These are phyloP conservation scores for Petunia hybrid DNA, from an alignment of 305 asterid genomes.

Conservation along the genomic window DNA sequence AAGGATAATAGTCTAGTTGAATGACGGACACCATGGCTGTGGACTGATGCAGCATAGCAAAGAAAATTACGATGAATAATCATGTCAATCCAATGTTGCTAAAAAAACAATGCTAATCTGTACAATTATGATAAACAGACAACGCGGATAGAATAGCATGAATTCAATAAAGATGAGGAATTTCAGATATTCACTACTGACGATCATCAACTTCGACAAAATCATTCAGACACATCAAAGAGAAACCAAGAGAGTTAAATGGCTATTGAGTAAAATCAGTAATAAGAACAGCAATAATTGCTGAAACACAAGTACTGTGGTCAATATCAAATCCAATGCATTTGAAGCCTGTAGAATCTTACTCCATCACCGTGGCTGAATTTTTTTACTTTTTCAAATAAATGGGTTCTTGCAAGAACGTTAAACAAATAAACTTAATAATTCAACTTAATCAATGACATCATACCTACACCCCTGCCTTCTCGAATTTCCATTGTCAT, in stretches of 20 bases:
- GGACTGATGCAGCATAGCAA: neutral
- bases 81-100: neutral
- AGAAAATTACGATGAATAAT: neutral
- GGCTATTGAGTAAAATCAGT: neutral
- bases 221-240: neutral
- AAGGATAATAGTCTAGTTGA: neutral
- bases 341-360: constrained; percentile 20
- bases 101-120: neutral
- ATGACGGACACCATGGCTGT: neutral
- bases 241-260: neutral
- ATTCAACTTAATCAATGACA: neutral
- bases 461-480: constrained; percentile 99
- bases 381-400: neutral
- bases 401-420: neutral
- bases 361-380: constrained; percentile 5
- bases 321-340: neutral
- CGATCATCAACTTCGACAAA: neutral
- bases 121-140: neutral
- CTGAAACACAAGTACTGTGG: neutral
- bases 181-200: neutral
- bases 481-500: constrained; percentile 99
- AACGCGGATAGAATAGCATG: neutral
- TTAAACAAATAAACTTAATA: neutral
- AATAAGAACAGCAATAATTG: constrained; percentile 4
- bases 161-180: neutral